Conservation (phyloP, 306 rosid genomes). For the Vigna unguiculata region DNA sequence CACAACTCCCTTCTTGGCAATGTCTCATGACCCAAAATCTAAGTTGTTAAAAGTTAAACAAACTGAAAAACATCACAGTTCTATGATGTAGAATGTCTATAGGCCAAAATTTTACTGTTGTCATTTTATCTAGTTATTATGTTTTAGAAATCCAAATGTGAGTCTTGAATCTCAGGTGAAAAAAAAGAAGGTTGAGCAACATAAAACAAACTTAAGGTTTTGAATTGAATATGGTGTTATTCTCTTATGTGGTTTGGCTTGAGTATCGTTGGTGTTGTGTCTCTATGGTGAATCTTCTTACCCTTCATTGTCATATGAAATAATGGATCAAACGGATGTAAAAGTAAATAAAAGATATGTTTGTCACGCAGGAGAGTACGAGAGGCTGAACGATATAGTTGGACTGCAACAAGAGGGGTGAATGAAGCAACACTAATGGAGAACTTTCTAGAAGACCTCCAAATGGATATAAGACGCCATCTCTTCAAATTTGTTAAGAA, state of each 20-base stretch:
- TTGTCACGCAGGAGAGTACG: slow-evolving; percentile 66
- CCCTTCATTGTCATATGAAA: neutral
- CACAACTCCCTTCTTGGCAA: too few species aligned
- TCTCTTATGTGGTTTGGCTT: too few species aligned
- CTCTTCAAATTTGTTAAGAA: slow-evolving; percentile 54
- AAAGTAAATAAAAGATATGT: neutral
- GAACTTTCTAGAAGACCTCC: slow-evolving; percentile 87
- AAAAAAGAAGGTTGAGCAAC: too few species aligned
- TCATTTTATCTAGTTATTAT: neutral
- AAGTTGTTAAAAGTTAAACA: neutral
- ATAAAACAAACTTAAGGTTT: too few species aligned
- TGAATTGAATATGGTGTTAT: too few species aligned
- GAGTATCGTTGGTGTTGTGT: too few species aligned
- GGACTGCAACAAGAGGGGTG: slow-evolving; percentile 96
- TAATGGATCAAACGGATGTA: neutral
- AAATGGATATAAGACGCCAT: slow-evolving; percentile 82
- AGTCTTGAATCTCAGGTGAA: too few species aligned
- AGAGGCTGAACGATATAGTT: slow-evolving; percentile 74
- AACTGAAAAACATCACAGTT: neutral
- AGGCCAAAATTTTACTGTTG: neutral
- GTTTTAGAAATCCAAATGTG: too few species aligned
- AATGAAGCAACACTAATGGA: slow-evolving; percentile 75
- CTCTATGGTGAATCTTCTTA: too few species aligned
- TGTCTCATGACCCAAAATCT: too few species aligned
- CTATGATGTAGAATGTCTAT: neutral